Percentiles rank a stretch among this genome's conserved stretches.
These are phyloP conservation scores for Hsuehochloa calcarea DNA, from an alignment of 176 grass and related monocot species.

Conservation along the genomic window DNA sequence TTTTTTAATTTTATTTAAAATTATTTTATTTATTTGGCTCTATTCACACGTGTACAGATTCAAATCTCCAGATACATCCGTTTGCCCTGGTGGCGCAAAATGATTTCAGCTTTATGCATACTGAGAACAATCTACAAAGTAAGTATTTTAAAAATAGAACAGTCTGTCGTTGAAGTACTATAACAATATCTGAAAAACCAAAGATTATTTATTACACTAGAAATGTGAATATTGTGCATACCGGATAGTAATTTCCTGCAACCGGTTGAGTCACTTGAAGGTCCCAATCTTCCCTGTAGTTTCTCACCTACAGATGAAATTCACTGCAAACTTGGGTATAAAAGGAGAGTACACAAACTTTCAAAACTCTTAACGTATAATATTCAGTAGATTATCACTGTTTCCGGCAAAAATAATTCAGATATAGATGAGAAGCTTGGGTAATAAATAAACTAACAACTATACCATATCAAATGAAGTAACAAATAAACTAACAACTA, in stretches of 20 bases:
- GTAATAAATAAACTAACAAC: background rate
- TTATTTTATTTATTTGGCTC: too few species aligned
- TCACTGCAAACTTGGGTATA: slow-evolving; percentile 21
- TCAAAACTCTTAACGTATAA: background rate
- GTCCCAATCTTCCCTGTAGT: slow-evolving; percentile 88
- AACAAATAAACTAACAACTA: background rate
- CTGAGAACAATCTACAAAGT: too few species aligned
- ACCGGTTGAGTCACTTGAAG: slow-evolving; percentile 78
- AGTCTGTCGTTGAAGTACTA: too few species aligned
- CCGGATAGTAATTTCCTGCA: slow-evolving; percentile 93
- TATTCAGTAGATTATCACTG: background rate
- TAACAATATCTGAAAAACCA: too few species aligned
- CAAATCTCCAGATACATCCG: too few species aligned
- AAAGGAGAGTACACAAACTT: background rate
- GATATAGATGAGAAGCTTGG: background rate
- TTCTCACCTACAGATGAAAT: slow-evolving; percentile 59
- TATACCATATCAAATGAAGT: background rate
- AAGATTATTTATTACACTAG: background rate
- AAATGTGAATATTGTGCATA: slow-evolving; percentile 38
- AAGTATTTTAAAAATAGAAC: too few species aligned
- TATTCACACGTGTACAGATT: too few species aligned
- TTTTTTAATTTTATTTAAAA: too few species aligned
- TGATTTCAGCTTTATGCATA: too few species aligned
- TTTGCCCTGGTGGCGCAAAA: too few species aligned
- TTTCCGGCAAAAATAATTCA: background rate